Conservation (phyloP, 2,329 filamentous ascomycete genomes). For the Madurella fahalii region DNA sequence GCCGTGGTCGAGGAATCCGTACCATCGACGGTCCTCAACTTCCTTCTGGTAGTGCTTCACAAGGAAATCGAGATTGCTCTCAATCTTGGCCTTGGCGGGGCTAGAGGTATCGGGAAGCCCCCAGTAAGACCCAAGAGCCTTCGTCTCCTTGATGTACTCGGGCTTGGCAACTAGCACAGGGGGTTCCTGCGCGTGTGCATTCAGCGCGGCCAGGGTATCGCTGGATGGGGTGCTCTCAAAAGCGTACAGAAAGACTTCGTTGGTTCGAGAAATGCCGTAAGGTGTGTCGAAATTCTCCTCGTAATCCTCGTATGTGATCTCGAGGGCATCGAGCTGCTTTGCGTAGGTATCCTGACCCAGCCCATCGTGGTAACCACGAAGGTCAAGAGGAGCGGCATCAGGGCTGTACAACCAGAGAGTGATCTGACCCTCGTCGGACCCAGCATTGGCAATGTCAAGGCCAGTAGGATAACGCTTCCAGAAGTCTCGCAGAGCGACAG, state of each 20-base stretch:
- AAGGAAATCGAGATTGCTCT: constrained; percentile 52
- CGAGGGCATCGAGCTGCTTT: constrained; percentile 55
- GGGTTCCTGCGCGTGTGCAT: constrained; percentile 46
- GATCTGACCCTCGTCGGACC: constrained; percentile 45
- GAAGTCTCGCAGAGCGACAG: constrained; percentile 55
- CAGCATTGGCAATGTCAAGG: constrained; percentile 51
- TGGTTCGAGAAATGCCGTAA: constrained; percentile 55
- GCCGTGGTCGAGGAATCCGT: constrained; percentile 60
- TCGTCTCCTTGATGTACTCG: constrained; percentile 46
- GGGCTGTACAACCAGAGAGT: constrained; percentile 61
- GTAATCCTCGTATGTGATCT: constrained; percentile 62
- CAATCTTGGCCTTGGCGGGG: constrained; percentile 38
- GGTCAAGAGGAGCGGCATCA: constrained; percentile 50
- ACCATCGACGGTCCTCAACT: constrained; percentile 56
- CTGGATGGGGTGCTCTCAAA: constrained; percentile 50
- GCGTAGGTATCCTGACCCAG: constrained; percentile 52
- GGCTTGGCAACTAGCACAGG: constrained; percentile 48
- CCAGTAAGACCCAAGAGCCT: constrained; percentile 55
- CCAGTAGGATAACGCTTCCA: constrained; percentile 61
- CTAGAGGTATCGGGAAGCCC: constrained; percentile 34
- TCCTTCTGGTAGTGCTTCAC: constrained; percentile 53
- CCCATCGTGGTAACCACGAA: constrained; percentile 55
- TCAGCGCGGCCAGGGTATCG: constrained; percentile 42
- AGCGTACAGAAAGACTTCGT: constrained; percentile 50
- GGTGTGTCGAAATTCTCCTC: constrained; percentile 53